These are phyloP conservation scores for Vitis rotundifolia DNA, from an alignment of 164 flowering plant species.

Conservation along the genomic window DNA sequence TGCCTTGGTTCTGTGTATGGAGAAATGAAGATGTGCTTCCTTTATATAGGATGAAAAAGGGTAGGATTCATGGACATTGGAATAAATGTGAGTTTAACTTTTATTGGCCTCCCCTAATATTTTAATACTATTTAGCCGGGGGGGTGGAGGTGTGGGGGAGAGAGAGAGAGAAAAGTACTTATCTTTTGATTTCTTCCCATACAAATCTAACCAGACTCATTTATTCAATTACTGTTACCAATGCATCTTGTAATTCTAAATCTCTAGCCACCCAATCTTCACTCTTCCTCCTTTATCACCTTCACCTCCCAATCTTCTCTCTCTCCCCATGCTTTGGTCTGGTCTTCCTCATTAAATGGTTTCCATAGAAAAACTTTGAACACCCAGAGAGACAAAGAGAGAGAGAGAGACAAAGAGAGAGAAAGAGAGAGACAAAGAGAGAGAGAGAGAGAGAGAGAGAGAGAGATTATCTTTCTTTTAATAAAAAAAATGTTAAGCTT, in stretches of 20 bases:
- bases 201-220: constrained; percentile 19
- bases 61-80: constrained; percentile 18
- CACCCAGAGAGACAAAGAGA: too few relatives aligned
- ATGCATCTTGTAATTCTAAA: constrained; percentile 55
- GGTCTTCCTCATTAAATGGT: not conserved
- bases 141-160: not conserved
- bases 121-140: constrained; percentile 3
- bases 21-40: constrained; percentile 7
- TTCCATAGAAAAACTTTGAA: not conserved
- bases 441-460: too few relatives aligned
- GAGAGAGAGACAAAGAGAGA: too few relatives aligned
- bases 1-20: constrained; percentile 13
- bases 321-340: not conserved
- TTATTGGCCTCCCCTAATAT: constrained; percentile 23
- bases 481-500: too few relatives aligned
- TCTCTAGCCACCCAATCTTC: constrained; percentile 14
- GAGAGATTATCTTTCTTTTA: too few relatives aligned
- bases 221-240: constrained; percentile 39
- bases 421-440: too few relatives aligned
- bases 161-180: constrained; percentile 7
- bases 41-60: constrained; percentile 29
- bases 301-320: constrained; percentile 11
- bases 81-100: constrained; percentile 32
- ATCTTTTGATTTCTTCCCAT: constrained; percentile 1
- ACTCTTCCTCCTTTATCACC: constrained; percentile 1